phyloP scores from a whole-genome alignment of 805 yeast genomes.

The Pichia kluyveri region DNA sequence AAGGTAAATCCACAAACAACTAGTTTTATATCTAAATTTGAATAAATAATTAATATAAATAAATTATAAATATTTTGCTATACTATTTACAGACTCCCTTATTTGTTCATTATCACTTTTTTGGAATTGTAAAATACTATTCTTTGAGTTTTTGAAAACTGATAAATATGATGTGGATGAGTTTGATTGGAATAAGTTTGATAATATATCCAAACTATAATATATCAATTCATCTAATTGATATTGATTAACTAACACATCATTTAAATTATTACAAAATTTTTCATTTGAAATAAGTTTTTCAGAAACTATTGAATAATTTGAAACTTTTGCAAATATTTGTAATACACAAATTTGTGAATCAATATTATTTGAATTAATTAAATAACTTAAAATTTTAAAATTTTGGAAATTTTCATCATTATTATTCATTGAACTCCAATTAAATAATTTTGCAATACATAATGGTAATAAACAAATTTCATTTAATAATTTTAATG shows the following conservation, averaged over 20 bases:
- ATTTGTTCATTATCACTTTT: conserved; percentile 1
- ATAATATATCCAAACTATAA: neutral
- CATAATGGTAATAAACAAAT: conserved; percentile 29
- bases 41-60: neutral
- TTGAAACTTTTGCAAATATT: conserved; percentile 24
- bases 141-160: too few species aligned
- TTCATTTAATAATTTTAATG: conserved; percentile 43
- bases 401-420: conserved; percentile 29
- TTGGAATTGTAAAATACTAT: too few species aligned
- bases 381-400: conserved; percentile 31
- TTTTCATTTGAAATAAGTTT: conserved; percentile 13
- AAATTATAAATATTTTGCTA: neutral
- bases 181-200: too few species aligned
- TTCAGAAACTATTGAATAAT: conserved; percentile 18
- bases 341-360: conserved; percentile 30
- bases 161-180: too few species aligned
- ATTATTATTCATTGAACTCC: conserved; percentile 25
- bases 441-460: conserved; percentile 52
- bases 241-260: conserved; percentile 11
- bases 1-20: conserved; percentile 24
- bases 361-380: conserved; percentile 28
- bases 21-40: conserved; percentile 12
- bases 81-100: neutral
- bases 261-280: conserved; percentile 14
- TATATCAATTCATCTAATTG: conserved; percentile 13